Evolutionary conservation across 306 rosid genomes (phyloP).

Genomic region (Astragalus glycyphyllos): DNA sequence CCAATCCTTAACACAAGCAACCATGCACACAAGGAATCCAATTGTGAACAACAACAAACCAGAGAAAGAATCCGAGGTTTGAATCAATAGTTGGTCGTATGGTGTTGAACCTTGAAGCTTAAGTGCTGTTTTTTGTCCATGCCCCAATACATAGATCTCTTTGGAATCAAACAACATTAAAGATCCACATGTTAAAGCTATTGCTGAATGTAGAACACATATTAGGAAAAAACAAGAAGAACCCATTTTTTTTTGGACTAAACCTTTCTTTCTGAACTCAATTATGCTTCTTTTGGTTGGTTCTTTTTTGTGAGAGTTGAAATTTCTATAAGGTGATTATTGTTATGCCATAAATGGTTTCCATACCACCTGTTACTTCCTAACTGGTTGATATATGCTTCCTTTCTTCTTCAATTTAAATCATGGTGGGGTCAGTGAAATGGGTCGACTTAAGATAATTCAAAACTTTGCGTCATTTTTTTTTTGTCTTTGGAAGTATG

Average conservation of each 20-base stretch:
- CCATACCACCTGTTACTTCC: conserved; percentile 36
- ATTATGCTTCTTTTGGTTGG: conserved; percentile 2
- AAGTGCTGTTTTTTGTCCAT: conserved; percentile 70
- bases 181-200: conserved; percentile 77
- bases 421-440: conserved; percentile 56
- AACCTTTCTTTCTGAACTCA: conserved; percentile 8
- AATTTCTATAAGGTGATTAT: conserved; percentile 8
- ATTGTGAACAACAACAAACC: conserved; percentile 74
- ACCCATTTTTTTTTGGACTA: conserved; percentile 58
- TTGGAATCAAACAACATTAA: conserved; percentile 76
- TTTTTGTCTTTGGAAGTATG: conserved; percentile 40
- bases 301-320: neutral
- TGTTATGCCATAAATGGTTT: conserved; percentile 39
- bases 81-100: conserved; percentile 74
- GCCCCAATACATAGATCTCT: conserved; percentile 67
- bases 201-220: conserved; percentile 78
- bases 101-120: conserved; percentile 93
- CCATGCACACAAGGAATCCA: conserved; percentile 82
- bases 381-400: conserved; percentile 29
- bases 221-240: conserved; percentile 65
- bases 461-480: neutral
- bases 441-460: conserved; percentile 40
- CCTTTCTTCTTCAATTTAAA: conserved; percentile 46
- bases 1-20: conserved; percentile 77
- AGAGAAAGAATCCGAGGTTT: conserved; percentile 86